Evolutionary conservation across 352 stramenopile genomes (phyloP), one percentile per base, ranked within the genome.

Genomic region (Phytophthora pseudosyringae): DNA sequence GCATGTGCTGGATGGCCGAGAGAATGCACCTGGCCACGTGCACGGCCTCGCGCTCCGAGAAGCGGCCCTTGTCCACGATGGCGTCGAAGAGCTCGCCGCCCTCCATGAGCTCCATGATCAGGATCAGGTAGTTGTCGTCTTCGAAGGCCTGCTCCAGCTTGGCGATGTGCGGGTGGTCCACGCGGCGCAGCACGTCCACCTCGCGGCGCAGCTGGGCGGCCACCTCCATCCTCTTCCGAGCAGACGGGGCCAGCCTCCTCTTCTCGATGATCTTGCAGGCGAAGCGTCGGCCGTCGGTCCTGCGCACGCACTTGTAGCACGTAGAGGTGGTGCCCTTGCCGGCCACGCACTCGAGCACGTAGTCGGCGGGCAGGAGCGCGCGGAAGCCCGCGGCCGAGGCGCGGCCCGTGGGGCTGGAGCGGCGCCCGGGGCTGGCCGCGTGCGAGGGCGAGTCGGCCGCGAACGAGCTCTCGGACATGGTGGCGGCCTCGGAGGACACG

Each of bases 251-350:
- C 10, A 93, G 64, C 0, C 68, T 69, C 3, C 76, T 73, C 69
- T 93, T 93, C 69, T 93, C 82, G 53, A 93, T 90, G 49, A 93
- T 83, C 51, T 93, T 93, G 60, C 84, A 93, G 13, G 84, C 84
- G 58, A 91, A 91, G 44, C 69, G 59, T 7, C 57, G 61, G 26
- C 70, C 72, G 64, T 91, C 82, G 0, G 53, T 79, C 32, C 28
- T 62, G 4, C 82, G 80, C 39, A 70, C 61, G 47, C 78, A 90
- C 10, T 80, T 77, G 67, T 90, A 91, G 60, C 81, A 91, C 35
- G 75, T 91, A 12, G 81, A 91, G 8, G 84, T 93, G 18, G 81
- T 93, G 10, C 84, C 84, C 40, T 75, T 81, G 18, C 84, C 84
- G 21, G 85, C 73, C 15, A 89, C 67, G 32, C 86, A 83, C 45